Evolutionary conservation across 1,284 basidiomycete species (phyloP), one percentile per base, ranked within the genome.

Genomic region (Xanthoconium separans): DNA sequence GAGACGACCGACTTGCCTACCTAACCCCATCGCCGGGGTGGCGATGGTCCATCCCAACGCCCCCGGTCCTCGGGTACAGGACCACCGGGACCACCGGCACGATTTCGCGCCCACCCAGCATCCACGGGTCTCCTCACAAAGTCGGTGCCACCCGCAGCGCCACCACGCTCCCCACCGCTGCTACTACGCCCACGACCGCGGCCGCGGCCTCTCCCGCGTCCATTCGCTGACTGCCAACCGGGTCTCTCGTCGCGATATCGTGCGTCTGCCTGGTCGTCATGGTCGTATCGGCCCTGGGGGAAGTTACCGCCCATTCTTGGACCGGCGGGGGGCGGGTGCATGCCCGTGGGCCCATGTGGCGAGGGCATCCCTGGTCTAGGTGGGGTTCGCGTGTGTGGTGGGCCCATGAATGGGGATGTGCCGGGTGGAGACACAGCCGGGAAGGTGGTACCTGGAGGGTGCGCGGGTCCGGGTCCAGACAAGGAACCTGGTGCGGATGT

Each of bases 31-130:
- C 68, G 60, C 31, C 65, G 68, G 42, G 68, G 57, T 33, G 63
- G 64, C 6, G 68, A 65, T 11, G 65, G 60, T 11, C 55, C 62
- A 4, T 72, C 67, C 70, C 70, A 71, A 12, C 65, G 67, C 9
- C 60, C 57, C 22, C 65, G 66, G 8, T 66, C 61, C 2, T 63
- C 62, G 37, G 58, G 61, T 11, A 47, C 40, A 15, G 65, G 44
- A 12, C 51, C 50, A 6, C 56, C 48, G 11, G 55, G 48, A 1
- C 33, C 42, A 42, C 66, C 58, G 16, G 45, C 42, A 43, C 69
- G 67, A 59, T 58, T 60, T 51, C 81, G 71, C 45, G 73, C 73
- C 84, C 84, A 85, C 7, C 83, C 84, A 37, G 81, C 75, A 60
- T 86, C 84, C n/a, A 79, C 69, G 31, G 77, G 69, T 54, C 75